Conservation (phyloP, 2,329 filamentous ascomycete genomes). For the Aspergillus fijiensis region DNA sequence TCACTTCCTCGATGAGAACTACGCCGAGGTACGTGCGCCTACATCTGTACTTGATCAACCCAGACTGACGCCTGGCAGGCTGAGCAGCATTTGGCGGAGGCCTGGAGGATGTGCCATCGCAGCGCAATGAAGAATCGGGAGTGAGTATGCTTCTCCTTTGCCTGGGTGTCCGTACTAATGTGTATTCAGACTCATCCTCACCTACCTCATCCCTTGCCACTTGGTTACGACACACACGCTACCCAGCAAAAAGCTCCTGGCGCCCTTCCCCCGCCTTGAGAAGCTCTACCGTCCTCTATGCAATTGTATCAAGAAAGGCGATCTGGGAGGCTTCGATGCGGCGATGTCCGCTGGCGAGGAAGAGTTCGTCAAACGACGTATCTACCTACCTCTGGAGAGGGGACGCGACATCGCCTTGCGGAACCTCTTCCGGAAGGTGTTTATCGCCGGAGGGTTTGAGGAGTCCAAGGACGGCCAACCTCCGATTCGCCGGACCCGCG, state of each 20-base stretch:
- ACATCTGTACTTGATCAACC: neutral
- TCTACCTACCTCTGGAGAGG: slow-evolving; percentile 91
- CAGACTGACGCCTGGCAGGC: slow-evolving; percentile 52
- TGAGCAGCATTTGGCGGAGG: slow-evolving; percentile 74
- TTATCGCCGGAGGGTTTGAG: slow-evolving; percentile 78
- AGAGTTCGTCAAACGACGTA: slow-evolving; percentile 89
- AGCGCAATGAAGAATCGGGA: slow-evolving; percentile 74
- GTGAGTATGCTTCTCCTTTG: slow-evolving; percentile 48
- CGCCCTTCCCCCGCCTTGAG: slow-evolving; percentile 73
- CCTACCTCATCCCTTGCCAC: slow-evolving; percentile 90
- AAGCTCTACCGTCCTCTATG: slow-evolving; percentile 75
- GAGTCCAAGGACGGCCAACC: slow-evolving; percentile 68
- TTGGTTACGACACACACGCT: slow-evolving; percentile 84
- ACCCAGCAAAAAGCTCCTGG: slow-evolving; percentile 69
- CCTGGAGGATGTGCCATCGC: slow-evolving; percentile 78
- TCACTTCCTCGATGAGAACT: slow-evolving; percentile 93
- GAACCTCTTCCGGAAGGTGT: slow-evolving; percentile 90
- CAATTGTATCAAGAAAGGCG: slow-evolving; percentile 74
- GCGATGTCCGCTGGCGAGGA: slow-evolving; percentile 79
- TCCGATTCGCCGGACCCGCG: slow-evolving; percentile 65
- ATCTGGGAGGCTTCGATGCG: slow-evolving; percentile 79
- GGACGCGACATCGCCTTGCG: slow-evolving; percentile 88
- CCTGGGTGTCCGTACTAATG: slow-evolving; percentile 20
- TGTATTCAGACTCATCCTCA: slow-evolving; percentile 72
- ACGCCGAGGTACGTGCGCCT: slow-evolving; percentile 60